Evolutionary conservation across 2,329 filamentous ascomycete genomes (phyloP).

Genomic region (Aspergillus sp.): DNA sequence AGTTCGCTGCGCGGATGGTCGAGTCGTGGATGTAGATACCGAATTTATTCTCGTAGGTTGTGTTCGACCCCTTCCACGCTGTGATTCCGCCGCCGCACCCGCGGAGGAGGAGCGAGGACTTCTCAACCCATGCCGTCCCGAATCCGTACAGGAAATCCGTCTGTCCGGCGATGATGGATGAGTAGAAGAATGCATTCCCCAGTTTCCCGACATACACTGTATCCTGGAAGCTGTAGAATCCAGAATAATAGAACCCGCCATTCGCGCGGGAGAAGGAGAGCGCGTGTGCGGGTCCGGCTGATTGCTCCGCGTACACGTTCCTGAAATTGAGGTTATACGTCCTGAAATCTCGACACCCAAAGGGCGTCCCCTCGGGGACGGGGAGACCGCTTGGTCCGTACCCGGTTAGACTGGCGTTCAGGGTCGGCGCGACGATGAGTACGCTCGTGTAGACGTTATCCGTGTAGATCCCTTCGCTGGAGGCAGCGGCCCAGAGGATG

Average conservation of each 20-base stretch:
- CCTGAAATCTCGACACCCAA: slow-evolving; percentile 66
- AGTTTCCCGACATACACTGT: slow-evolving; percentile 70
- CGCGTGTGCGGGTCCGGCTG: slow-evolving; percentile 63
- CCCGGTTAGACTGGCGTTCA: slow-evolving; percentile 67
- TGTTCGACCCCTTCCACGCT: slow-evolving; percentile 71
- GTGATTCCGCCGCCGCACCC: slow-evolving; percentile 69
- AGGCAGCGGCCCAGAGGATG: slow-evolving; percentile 63
- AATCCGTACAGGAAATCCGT: slow-evolving; percentile 73
- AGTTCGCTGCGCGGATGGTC: slow-evolving; percentile 59
- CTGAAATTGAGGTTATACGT: slow-evolving; percentile 70
- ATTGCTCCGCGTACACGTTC: slow-evolving; percentile 60
- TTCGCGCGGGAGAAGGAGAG: slow-evolving; percentile 67
- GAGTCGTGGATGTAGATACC: slow-evolving; percentile 67
- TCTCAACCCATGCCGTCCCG: slow-evolving; percentile 65
- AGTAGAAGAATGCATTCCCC: slow-evolving; percentile 67
- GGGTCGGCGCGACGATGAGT: slow-evolving; percentile 65
- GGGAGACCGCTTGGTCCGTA: slow-evolving; percentile 64
- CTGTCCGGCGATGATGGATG: slow-evolving; percentile 64
- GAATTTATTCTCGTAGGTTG: slow-evolving; percentile 68
- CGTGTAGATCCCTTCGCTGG: slow-evolving; percentile 29
- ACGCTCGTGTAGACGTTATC: slow-evolving; percentile 68
- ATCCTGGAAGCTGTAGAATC: slow-evolving; percentile 70
- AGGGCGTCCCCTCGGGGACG: slow-evolving; percentile 64
- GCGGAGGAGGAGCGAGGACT: slow-evolving; percentile 59
- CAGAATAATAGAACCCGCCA: slow-evolving; percentile 68